Evolutionary conservation across 805 yeast species (phyloP).

Genomic region (Myxozyma nipponensis): DNA sequence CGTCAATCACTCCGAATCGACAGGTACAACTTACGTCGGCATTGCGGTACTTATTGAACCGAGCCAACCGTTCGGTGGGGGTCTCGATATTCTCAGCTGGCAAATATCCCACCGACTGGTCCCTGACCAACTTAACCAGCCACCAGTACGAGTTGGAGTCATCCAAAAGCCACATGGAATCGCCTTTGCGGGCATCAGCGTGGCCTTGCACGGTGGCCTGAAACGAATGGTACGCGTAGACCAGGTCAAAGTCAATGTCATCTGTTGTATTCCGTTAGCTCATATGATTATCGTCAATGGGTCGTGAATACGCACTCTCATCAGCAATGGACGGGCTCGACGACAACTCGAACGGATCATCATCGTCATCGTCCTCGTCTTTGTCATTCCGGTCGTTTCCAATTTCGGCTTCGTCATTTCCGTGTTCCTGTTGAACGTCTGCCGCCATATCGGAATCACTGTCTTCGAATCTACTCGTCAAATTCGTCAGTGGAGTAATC

Average conservation of each 20-base stretch:
- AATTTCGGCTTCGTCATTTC: conserved; percentile 40
- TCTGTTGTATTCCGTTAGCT: conserved; percentile 30
- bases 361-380: conserved; percentile 32
- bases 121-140: conserved; percentile 61
- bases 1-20: no score
- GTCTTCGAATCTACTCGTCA: not conserved
- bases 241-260: conserved; percentile 74
- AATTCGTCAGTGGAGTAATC: not conserved
- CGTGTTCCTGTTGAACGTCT: conserved; percentile 33
- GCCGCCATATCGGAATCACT: not conserved
- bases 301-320: conserved; percentile 38
- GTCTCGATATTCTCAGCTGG: conserved; percentile 96
- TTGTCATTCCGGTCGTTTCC: conserved; percentile 42
- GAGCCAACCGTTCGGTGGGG: conserved; percentile 82
- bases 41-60: conserved; percentile 88
- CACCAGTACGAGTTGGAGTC: conserved; percentile 97
- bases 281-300: not conserved
- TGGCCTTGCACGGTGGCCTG: conserved; percentile 92
- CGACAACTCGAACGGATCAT: conserved; percentile 45
- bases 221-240: conserved; percentile 84
- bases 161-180: conserved; percentile 73
- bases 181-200: conserved; percentile 73
- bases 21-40: conserved; percentile 60
- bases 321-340: conserved; percentile 57
- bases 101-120: conserved; percentile 82